Conservation (phyloP, 2,329 filamentous ascomycete genomes). For the Xylariomycetidae sp. region DNA sequence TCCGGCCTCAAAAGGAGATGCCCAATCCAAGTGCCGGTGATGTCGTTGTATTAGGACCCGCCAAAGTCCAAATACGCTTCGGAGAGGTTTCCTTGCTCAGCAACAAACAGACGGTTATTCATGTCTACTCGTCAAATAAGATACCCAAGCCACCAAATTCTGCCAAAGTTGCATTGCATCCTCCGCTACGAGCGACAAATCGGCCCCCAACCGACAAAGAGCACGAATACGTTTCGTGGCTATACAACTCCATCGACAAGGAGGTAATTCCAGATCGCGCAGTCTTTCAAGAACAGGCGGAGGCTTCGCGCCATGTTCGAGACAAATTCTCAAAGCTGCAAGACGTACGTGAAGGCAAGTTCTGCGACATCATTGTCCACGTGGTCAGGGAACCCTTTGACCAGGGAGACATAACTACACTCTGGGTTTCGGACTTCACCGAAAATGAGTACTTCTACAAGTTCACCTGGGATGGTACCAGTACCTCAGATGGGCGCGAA, state of each 20-base stretch:
- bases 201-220: constrained; percentile 25
- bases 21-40: constrained; percentile 49
- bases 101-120: constrained; percentile 35
- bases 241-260: constrained; percentile 41
- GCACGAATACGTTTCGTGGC: constrained; percentile 38
- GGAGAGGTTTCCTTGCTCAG: constrained; percentile 37
- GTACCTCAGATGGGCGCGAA: constrained; percentile 30
- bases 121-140: constrained; percentile 34
- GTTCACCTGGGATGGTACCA: constrained; percentile 30
- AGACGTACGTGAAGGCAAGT: constrained; percentile 50
- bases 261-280: constrained; percentile 33
- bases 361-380: constrained; percentile 65
- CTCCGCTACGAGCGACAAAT: constrained; percentile 5
- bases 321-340: constrained; percentile 60
- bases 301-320: constrained; percentile 36
- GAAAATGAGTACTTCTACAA: constrained; percentile 59
- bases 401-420: constrained; percentile 39
- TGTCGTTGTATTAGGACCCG: constrained; percentile 55
- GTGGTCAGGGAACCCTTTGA: constrained; percentile 52
- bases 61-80: constrained; percentile 39
- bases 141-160: constrained; percentile 35
- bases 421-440: constrained; percentile 84
- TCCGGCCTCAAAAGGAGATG: constrained; percentile 45
- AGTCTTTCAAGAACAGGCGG: constrained; percentile 35
- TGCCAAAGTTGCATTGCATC: constrained; percentile 28